These are phyloP conservation scores for Solanum medicagineum DNA, from an alignment of 257 asterid species.

Conservation along the genomic window DNA sequence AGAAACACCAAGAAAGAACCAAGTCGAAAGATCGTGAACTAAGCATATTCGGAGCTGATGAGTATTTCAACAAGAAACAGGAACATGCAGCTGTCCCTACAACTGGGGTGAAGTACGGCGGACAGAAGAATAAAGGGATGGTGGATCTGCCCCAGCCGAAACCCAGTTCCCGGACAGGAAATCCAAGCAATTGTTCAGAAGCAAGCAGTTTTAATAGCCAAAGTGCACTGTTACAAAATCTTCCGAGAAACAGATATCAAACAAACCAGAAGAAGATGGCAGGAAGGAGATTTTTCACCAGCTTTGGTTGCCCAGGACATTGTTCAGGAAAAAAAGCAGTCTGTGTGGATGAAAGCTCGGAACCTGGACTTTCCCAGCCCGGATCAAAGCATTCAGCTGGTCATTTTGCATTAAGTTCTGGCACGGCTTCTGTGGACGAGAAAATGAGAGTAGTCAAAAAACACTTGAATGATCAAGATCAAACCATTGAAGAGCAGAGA, in stretches of 20 bases:
- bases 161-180: conserved; percentile 10
- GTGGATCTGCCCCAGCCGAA: background rate
- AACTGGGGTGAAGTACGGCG: background rate
- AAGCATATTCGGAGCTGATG: conserved; percentile 48
- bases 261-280: conserved; percentile 28
- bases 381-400: conserved; percentile 1
- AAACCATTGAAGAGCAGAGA: conserved; percentile 17
- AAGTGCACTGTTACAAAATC: conserved; percentile 13
- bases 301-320: conserved; percentile 41
- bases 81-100: conserved; percentile 12
- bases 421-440: background rate
- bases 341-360: background rate
- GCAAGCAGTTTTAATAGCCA: conserved; percentile 47
- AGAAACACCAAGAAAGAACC: background rate
- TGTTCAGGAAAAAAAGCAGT: conserved; percentile 45
- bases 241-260: conserved; percentile 3
- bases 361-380: conserved; percentile 1
- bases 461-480: background rate
- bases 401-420: background rate
- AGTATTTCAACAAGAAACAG: conserved; percentile 50
- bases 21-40: conserved; percentile 28
- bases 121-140: background rate
- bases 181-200: conserved; percentile 41
- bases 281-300: conserved; percentile 23
- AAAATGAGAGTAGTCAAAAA: background rate